Evolutionary conservation across 1,284 basidiomycete genomes (phyloP).

Genomic region (Sporisorium scitamineum): DNA sequence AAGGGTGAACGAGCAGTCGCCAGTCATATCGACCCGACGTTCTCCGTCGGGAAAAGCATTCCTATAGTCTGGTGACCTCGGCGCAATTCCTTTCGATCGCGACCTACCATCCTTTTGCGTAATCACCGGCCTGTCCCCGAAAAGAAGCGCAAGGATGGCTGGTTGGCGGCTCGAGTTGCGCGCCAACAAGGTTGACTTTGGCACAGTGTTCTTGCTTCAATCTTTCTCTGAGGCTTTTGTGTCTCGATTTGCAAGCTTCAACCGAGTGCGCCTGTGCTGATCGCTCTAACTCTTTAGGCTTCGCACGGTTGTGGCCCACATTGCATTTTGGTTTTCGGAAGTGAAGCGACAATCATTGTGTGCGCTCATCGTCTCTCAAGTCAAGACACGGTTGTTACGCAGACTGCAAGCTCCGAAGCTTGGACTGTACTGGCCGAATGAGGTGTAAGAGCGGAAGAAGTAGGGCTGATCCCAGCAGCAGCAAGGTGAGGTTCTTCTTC

Average conservation of each 20-base stretch:
- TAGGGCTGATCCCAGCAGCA: not conserved
- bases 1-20: not conserved
- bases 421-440: not conserved
- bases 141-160: not conserved
- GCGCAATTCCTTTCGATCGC: not conserved
- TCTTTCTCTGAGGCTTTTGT: not conserved
- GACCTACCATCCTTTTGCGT: not conserved
- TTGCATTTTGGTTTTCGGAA: constrained; percentile 8
- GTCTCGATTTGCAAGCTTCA: not conserved
- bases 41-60: not conserved
- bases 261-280: not conserved
- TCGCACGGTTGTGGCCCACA: constrained; percentile 3
- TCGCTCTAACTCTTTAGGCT: constrained; percentile 10
- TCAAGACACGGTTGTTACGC: not conserved
- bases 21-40: not conserved
- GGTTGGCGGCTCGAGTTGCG: not conserved
- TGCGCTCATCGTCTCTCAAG: not conserved
- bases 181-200: not conserved
- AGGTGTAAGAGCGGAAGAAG: not conserved
- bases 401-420: not conserved
- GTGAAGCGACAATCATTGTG: constrained; percentile 10
- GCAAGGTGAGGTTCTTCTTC: not conserved
- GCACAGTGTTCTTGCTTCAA: not conserved
- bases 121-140: not conserved
- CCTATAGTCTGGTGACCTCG: constrained; percentile 1